phyloP scores from a whole-genome alignment of 305 asterid species.

The Lippia alba region DNA sequence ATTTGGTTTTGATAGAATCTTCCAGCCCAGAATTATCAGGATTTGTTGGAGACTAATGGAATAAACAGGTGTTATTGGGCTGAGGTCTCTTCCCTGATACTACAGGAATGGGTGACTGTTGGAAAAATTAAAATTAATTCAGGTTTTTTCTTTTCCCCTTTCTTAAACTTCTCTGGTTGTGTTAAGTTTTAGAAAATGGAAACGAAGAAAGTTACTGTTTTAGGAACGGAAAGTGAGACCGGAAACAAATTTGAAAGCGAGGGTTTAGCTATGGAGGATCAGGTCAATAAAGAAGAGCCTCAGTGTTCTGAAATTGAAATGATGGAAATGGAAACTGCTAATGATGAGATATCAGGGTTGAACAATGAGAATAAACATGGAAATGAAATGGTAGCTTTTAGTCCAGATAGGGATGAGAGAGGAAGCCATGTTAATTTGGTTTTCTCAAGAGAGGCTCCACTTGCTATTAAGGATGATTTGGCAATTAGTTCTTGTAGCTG shows the following conservation, averaged over 20 bases:
- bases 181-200: slow-evolving; percentile 41
- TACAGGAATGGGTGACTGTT: slow-evolving; percentile 40
- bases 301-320: slow-evolving; percentile 66
- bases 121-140: slow-evolving; percentile 34
- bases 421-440: slow-evolving; percentile 69
- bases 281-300: slow-evolving; percentile 40
- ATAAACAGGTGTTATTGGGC: slow-evolving; percentile 20
- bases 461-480: slow-evolving; percentile 58
- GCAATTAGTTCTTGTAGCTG: slow-evolving; percentile 60
- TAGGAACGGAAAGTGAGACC: slow-evolving; percentile 41
- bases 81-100: slow-evolving; percentile 34
- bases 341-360: slow-evolving; percentile 32
- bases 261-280: slow-evolving; percentile 40
- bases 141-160: slow-evolving; percentile 2
- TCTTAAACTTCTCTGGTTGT: slow-evolving; percentile 6
- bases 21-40: slow-evolving; percentile 21
- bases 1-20: slow-evolving; percentile 19
- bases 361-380: slow-evolving; percentile 36
- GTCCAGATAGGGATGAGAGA: slow-evolving; percentile 56
- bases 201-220: slow-evolving; percentile 34
- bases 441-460: slow-evolving; percentile 76
- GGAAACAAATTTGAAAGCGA: slow-evolving; percentile 40
- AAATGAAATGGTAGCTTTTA: slow-evolving; percentile 41
- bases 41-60: slow-evolving; percentile 26
- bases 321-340: slow-evolving; percentile 63